Conservation (phyloP, 2,329 filamentous ascomycete genomes). For the Neoarthrinium moseri region DNA sequence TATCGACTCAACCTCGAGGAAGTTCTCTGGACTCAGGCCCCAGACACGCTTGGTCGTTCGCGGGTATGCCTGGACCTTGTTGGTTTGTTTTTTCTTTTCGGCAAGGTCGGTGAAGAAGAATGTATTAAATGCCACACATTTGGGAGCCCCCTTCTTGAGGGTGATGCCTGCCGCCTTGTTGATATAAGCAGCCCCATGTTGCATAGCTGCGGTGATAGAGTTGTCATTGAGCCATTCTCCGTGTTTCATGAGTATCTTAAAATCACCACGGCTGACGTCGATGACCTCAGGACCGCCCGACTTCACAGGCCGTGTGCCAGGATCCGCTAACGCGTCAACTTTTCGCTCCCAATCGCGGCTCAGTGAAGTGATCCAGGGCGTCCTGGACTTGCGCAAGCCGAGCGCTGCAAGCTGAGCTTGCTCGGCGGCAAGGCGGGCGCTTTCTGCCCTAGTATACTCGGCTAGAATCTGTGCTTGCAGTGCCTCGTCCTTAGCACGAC, state of each 20-base stretch:
- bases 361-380: conserved; percentile 16
- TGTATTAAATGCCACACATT: conserved; percentile 62
- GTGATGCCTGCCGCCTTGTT: conserved; percentile 56
- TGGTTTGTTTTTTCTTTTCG: too few species aligned
- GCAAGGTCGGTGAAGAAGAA: conserved; percentile 62
- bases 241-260: conserved; percentile 57
- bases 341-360: conserved; percentile 20
- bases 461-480: neutral
- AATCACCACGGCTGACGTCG: conserved; percentile 56
- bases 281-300: conserved; percentile 39
- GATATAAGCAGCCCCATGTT: conserved; percentile 57
- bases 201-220: conserved; percentile 66
- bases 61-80: conserved; percentile 46
- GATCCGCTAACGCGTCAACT: conserved; percentile 13
- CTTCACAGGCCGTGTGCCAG: neutral
- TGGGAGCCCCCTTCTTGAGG: conserved; percentile 48
- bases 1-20: conserved; percentile 65
- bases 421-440: neutral
- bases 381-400: conserved; percentile 21
- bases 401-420: conserved; percentile 14
- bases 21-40: conserved; percentile 57
- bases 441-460: neutral
- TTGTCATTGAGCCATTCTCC: conserved; percentile 75
- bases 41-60: conserved; percentile 55
- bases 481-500: neutral